A percentile compares a stretch with the other conserved stretches of the same genome.
phyloP scores from a whole-genome alignment of 2,329 filamentous ascomycete species.

The Monosporascus sp. region DNA sequence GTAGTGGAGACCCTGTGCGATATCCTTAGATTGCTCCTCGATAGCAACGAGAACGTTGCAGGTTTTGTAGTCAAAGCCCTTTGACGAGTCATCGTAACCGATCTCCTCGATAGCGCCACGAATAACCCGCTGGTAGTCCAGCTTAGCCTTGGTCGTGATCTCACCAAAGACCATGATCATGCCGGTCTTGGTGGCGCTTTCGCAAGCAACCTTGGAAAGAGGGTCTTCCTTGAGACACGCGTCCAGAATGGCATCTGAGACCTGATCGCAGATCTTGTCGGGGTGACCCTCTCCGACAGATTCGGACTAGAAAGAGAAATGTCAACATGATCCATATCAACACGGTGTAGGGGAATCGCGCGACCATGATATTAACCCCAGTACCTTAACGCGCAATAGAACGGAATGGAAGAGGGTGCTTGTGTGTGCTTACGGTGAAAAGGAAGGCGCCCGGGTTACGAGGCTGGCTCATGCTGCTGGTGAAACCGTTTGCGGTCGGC shows the following conservation, averaged over 20 bases:
- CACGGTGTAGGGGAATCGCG: too few relatives aligned
- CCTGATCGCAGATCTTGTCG: slow-evolving; percentile 97
- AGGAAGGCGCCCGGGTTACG: slow-evolving; percentile 69
- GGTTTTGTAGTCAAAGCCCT: slow-evolving; percentile 99
- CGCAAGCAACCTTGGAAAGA: slow-evolving; percentile 97
- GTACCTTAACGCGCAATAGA: neutral
- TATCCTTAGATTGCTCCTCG: slow-evolving; percentile 98
- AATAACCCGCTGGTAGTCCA: slow-evolving; percentile 98
- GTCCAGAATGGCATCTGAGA: slow-evolving; percentile 97
- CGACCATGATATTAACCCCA: too few relatives aligned
- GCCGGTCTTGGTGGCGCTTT: slow-evolving; percentile 99
- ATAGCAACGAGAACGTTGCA: slow-evolving; percentile 98
- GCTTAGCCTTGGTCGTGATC: slow-evolving; percentile 90
- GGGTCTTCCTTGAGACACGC: slow-evolving; percentile 93
- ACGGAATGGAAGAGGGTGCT: neutral
- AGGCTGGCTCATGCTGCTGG: slow-evolving; percentile 34
- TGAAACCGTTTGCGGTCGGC: slow-evolving; percentile 47
- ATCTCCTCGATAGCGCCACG: slow-evolving; percentile 96
- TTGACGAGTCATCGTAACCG: slow-evolving; percentile 92
- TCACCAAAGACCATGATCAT: slow-evolving; percentile 99
- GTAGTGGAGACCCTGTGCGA: slow-evolving; percentile 97
- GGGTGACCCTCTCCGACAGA: slow-evolving; percentile 88
- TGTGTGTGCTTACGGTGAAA: slow-evolving; percentile 59
- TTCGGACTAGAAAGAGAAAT: slow-evolving; percentile 54
- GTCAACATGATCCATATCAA: too few relatives aligned